Evolutionary conservation across 2,329 filamentous ascomycete genomes (phyloP).

Genomic region (Pseudogymnoascus sp.): DNA sequence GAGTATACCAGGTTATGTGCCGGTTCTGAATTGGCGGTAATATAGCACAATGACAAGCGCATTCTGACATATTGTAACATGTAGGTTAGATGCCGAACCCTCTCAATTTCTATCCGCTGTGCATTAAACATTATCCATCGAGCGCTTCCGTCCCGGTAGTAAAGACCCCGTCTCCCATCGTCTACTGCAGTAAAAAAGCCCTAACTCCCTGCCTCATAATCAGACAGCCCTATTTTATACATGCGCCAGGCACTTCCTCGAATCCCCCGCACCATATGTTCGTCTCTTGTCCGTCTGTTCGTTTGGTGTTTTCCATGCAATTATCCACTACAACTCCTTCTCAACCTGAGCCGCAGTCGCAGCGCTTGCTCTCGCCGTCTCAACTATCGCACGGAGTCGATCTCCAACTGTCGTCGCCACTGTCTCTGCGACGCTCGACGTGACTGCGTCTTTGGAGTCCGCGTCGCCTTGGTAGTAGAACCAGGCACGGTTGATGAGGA

Average conservation of each 20-base stretch:
- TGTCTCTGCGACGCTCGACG: slow-evolving; percentile 20
- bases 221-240: neutral
- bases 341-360: slow-evolving; percentile 15
- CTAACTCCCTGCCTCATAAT: neutral
- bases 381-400: slow-evolving; percentile 20
- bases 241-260: slow-evolving; percentile 5
- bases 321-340: slow-evolving; percentile 21
- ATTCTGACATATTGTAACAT: neutral
- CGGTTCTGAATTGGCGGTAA: neutral
- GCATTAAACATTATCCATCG: slow-evolving; percentile 8
- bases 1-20: neutral
- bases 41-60: neutral
- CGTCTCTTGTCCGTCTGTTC: neutral
- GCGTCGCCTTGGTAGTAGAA: slow-evolving; percentile 88
- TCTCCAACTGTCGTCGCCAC: slow-evolving; percentile 20
- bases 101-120: neutral
- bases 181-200: neutral
- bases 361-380: slow-evolving; percentile 13
- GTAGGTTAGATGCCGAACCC: neutral
- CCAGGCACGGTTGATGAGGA: slow-evolving; percentile 76
- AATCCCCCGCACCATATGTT: neutral
- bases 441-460: slow-evolving; percentile 7
- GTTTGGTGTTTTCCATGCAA: neutral
- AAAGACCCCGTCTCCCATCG: neutral
- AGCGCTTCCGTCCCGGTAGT: neutral